Base-by-base conservation (phyloP, 2,329 filamentous ascomycete genomes). In the Colletotrichum sublineola region DNA sequence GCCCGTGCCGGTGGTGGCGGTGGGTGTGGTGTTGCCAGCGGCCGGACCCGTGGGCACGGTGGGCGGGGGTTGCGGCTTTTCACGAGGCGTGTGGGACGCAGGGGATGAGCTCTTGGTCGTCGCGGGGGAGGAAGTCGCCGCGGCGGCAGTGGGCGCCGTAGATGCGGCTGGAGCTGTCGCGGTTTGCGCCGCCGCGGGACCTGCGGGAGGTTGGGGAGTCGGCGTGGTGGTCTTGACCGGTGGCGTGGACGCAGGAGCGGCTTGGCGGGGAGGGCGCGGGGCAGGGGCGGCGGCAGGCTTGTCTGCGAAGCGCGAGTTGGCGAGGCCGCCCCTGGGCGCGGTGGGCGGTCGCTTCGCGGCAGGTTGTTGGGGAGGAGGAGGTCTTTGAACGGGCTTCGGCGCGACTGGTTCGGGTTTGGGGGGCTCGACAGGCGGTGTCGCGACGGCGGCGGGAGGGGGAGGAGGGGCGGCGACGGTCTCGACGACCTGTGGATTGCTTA, bases 31-130 rank as follows among this genome's bases (percentile, higher is more conserved):
- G 1, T 1, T 15, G 55, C 55, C 36, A 12, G 55, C 55, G n/a
- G 55, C 55, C 4, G 55, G 55, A 11, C 55, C 55, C 12, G 55
- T 57, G 36, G 55, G 55, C n/a, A 75, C 73, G 44, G 74, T 73
- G 15, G 66, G 63, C 12, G 67, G 56, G 52, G 65, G 46, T 31
- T 68, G 29, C 29, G 67, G 64, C 63, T 79, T 79, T 44, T 80
- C 78, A 29, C 76, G 76, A 44, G 57, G 24, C 65, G 68, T 44
- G 67, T 76, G 68, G 73, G 75, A 58, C 68, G 66, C 53, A 24
- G 74, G 62, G 20, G 71, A 48, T 46, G 36, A 33, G 56, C 40
- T 42, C 46, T 67, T 70, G 44, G 53, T 29, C 15, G 48, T 60
- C 3, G 56, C n/a, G 29, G 58, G 62, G 14, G 56, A 40, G 33